phyloP scores from a whole-genome alignment of 1,284 basidiomycete species.

The Pulveroboletus ridleyi region DNA sequence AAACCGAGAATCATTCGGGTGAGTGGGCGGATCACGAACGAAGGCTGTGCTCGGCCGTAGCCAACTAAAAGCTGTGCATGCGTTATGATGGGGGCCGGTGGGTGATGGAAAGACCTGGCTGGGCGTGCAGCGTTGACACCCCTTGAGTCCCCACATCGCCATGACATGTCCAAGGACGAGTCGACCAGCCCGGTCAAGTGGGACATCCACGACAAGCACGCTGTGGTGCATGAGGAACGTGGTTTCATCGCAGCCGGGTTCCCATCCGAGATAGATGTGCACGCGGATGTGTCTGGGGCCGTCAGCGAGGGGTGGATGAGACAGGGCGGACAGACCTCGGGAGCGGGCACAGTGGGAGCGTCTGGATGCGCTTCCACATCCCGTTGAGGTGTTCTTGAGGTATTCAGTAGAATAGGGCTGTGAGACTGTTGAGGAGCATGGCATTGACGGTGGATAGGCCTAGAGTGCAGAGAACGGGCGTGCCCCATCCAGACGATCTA shows the following conservation, averaged over 20 bases:
- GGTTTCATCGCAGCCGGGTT: conserved; percentile 35
- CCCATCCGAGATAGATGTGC: conserved; percentile 38
- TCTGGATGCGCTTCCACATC: conserved; percentile 34
- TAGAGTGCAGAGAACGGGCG: too few relatives aligned
- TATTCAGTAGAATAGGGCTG: conserved; percentile 26
- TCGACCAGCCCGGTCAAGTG: conserved; percentile 29
- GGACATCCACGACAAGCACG: conserved; percentile 35
- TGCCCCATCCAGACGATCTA: too few relatives aligned
- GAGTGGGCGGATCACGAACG: background rate
- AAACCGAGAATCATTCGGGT: conserved; percentile 30
- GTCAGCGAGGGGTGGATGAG: too few relatives aligned
- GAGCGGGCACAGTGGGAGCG: conserved; percentile 27
- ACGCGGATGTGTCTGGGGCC: conserved; percentile 38
- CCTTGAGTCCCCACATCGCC: conserved; percentile 32
- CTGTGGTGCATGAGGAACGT: conserved; percentile 37
- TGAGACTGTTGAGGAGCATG: conserved; percentile 27
- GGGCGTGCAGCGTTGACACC: conserved; percentile 18
- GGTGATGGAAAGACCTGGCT: background rate
- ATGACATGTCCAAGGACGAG: conserved; percentile 27
- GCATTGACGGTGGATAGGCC: background rate
- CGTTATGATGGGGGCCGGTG: too few relatives aligned
- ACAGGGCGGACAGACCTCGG: conserved; percentile 24
- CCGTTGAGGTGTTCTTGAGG: conserved; percentile 38
- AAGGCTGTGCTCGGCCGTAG: background rate
- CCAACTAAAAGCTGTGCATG: too few relatives aligned